Base-by-base conservation (phyloP, 1,139 yeast species). In the Chernovozyma sophiae-reginae region DNA sequence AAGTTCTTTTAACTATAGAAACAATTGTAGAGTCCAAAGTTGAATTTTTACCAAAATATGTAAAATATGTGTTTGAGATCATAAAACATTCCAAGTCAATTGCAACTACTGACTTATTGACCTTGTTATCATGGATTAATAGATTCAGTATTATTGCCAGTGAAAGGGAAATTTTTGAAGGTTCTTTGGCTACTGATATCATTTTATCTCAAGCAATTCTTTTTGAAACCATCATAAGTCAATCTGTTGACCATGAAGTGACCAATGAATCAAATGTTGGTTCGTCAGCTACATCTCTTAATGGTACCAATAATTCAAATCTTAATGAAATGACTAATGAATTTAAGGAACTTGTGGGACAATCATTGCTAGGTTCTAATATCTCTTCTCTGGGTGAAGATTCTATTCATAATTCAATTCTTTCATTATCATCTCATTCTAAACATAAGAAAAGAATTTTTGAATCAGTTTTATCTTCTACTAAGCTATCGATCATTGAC, bases 61-160 rank as follows among this genome's bases (percentile, higher is more conserved):
- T 62, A 30, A 64, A 62, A 32, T 76, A 62, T 43, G 60, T 75
- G 30, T 41, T 51, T 25, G 64, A 66, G 23, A 51, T 63, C 25
- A 58, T 72, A 1, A 39, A 52, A 2, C 57, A 55, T 30, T 39
- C 53, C 16, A 61, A 59, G 36, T 56, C 64, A 11, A 56, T 69
- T 40, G 83, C 90, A 2, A 53, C 70, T 4, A 61, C 77, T 4
- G 85, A 78, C 52, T 60, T 77, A 41, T 60, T 78, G 51, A 69
- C 81, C 3, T 60, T 82, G 14, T 62, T 82, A 32, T 65, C 68
- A 24, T 83, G 90, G 89, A 57, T 65, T 33, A 72, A 69, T 46
- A 44, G 47, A 19, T 55, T 62, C 42, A 47, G 50, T 16, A 52
- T 67, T 17, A 41, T 66, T 23, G 51, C 55, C 7, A 37, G 42